These are phyloP conservation scores for Vairimorpha ceranae DNA, from an alignment of 371 early-diverging fungal species.

Conservation along the genomic window DNA sequence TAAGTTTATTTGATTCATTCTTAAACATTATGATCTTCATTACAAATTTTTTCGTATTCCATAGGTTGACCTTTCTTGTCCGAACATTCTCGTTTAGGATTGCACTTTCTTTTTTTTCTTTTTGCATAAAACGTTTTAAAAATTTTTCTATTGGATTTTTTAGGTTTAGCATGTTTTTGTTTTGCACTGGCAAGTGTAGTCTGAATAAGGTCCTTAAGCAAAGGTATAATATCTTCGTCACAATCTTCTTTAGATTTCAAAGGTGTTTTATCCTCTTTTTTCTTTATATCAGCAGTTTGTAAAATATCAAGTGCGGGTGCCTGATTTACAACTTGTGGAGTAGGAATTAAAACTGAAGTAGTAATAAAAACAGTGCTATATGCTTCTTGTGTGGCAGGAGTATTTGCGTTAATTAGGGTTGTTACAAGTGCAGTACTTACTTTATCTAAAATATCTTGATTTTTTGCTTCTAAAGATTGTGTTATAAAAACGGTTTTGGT, in stretches of 20 bases:
- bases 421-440: background rate
- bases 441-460: background rate
- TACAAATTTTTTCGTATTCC: background rate
- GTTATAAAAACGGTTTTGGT: background rate
- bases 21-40: no score
- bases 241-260: background rate
- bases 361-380: background rate
- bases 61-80: background rate
- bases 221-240: background rate
- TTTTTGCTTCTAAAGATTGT: background rate
- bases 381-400: no score
- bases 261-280: background rate
- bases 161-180: background rate
- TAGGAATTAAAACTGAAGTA: background rate
- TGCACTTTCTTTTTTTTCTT: constrained; percentile 26
- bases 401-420: background rate
- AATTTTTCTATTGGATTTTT: constrained; percentile 1
- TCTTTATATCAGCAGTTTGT: background rate
- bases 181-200: background rate
- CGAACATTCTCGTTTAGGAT: background rate
- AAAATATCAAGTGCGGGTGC: background rate
- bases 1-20: no score
- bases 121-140: constrained; percentile 28
- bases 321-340: background rate
- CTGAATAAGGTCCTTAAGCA: constrained; percentile 2